Conservation (phyloP, 1,139 yeast species). For the Sugiyamaella japonica region DNA sequence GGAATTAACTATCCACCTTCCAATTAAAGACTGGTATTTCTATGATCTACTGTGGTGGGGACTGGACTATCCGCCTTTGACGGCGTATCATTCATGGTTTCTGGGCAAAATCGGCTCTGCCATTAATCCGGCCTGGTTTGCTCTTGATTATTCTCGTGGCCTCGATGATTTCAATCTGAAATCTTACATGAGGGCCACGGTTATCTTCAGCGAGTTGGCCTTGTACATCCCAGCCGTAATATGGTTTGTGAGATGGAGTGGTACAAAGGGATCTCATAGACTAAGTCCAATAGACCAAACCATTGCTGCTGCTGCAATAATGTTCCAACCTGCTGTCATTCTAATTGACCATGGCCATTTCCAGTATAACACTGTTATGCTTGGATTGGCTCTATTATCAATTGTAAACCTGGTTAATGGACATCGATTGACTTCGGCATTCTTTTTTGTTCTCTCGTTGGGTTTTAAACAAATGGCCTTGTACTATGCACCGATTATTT, state of each 20-base stretch:
- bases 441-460: conserved; percentile 74
- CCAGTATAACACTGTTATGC: conserved; percentile 92
- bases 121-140: conserved; percentile 73
- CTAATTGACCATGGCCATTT: conserved; percentile 97
- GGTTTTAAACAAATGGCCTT: conserved; percentile 95
- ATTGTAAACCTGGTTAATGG: conserved; percentile 60
- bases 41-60: conserved; percentile 95
- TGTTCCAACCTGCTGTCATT: conserved; percentile 75
- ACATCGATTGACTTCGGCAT: conserved; percentile 69
- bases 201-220: conserved; percentile 68
- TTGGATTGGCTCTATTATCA: conserved; percentile 74
- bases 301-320: conserved; percentile 67
- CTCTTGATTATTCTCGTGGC: conserved; percentile 70
- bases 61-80: conserved; percentile 93
- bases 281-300: conserved; percentile 66
- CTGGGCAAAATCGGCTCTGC: conserved; percentile 68
- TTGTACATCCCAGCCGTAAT: conserved; percentile 80
- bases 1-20: conserved; percentile 80
- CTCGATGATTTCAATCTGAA: conserved; percentile 64
- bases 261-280: conserved; percentile 45
- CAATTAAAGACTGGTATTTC: conserved; percentile 79
- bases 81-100: conserved; percentile 88
- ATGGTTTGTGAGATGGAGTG: conserved; percentile 57
- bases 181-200: conserved; percentile 81
- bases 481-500: conserved; percentile 87